phyloP scores from a whole-genome alignment of 176 grass and related monocot genomes.

The Themeda triandra region DNA sequence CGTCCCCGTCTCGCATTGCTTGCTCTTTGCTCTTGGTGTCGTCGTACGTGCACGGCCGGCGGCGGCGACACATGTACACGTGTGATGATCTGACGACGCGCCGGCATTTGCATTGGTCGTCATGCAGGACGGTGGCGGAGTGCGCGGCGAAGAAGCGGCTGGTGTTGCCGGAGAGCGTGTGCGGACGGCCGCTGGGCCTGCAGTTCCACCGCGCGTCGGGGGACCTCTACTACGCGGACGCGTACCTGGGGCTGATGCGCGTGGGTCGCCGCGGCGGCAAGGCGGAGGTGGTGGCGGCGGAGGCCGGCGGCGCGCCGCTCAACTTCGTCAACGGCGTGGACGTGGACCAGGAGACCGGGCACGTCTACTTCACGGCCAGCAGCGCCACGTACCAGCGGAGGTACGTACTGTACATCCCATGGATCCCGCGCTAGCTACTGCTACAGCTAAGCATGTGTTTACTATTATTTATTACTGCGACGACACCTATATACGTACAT shows the following conservation, averaged over 20 bases:
- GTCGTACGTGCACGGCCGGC: too few species aligned
- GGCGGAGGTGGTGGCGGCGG: slow-evolving; percentile 42
- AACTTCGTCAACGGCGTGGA: slow-evolving; percentile 82
- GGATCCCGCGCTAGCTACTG: too few species aligned
- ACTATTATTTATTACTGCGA: too few species aligned
- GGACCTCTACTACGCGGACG: slow-evolving; percentile 83
- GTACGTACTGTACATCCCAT: slow-evolving; percentile 10
- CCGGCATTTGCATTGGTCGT: too few species aligned
- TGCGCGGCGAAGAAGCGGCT: slow-evolving; percentile 35
- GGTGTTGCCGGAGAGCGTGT: slow-evolving; percentile 59
- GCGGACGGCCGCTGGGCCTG: slow-evolving; percentile 75
- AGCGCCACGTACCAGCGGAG: slow-evolving; percentile 56
- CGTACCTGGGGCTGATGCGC: slow-evolving; percentile 73
- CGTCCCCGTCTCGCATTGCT: too few species aligned
- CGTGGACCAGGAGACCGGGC: slow-evolving; percentile 74
- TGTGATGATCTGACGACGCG: too few species aligned
- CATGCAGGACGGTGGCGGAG: slow-evolving; percentile 29
- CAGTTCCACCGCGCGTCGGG: slow-evolving; percentile 70
- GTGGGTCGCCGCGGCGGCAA: slow-evolving; percentile 53
- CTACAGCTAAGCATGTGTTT: too few species aligned
- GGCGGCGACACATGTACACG: too few species aligned
- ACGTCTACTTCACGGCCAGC: slow-evolving; percentile 90
- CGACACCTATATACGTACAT: too few species aligned
- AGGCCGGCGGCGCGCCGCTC: slow-evolving; percentile 65
- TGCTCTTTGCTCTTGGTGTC: too few species aligned